Evolutionary conservation across 257 asterid species (phyloP), one percentile per base, ranked within the genome.

Genomic region (Solanum chaucha): DNA sequence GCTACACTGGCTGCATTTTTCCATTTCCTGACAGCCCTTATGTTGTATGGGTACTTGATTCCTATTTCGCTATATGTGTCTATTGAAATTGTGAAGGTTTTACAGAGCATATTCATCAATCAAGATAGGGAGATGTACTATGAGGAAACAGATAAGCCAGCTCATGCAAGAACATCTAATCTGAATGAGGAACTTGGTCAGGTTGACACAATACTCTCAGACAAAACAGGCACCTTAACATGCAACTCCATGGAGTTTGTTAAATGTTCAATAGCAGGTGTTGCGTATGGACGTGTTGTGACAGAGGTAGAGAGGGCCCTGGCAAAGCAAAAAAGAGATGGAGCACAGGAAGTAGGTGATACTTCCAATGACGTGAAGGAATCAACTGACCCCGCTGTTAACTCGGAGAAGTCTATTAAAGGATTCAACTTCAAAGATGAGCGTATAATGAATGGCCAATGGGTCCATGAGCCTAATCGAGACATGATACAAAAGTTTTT

Each of bases 41-140:
- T 97, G 99, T 70, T 97, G 91, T 97, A 97, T 71, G 99, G 98
- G 55, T 97, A 96, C 89, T 73, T 97, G 82, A 95, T 97, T 85
- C 99, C 99, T n/a, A 97, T 97, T 87, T 97, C 99, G 41, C 89
- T 97, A 1, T 97, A 97, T 9, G 97, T 97, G n/a, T 97, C 99
- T 6, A 97, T 97, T 64, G 99, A 97, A 91, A 87, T 97, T 73
- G 99, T 97, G n/a, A 97, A 97, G 90, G 98, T 97, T 30, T 85
- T 97, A 83, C 99, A 97, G 88, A 90, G 96, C 83, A 87, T 94
- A 83, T 97, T 97, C 86, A 95, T 95, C 65, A 97, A 97, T 89
- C 98, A 91, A 86, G 99, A 97, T 84, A 93, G 70, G 59, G 93
- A 94, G 61, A 97, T 97, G 99, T 97, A 97, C 90, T 90, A 92